A percentile compares a stretch with the other conserved stretches of the same genome.
phyloP scores from a whole-genome alignment of 2,329 filamentous ascomycete species.

The Diaporthe sp. region DNA sequence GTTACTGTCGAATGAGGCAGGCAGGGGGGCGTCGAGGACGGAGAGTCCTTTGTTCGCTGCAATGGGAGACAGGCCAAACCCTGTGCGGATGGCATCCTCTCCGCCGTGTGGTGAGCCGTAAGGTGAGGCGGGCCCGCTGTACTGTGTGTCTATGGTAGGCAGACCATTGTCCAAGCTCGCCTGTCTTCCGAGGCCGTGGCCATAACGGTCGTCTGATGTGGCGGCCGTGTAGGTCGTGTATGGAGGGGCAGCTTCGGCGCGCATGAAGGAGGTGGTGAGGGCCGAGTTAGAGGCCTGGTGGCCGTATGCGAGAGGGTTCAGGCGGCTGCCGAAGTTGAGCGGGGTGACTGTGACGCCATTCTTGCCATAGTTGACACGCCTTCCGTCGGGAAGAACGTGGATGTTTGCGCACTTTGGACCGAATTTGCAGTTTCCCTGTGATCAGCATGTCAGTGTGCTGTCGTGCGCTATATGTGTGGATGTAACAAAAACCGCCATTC shows the following conservation, averaged over 20 bases:
- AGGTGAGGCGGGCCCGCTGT: slow-evolving; percentile 67
- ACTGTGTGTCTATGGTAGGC: slow-evolving; percentile 71
- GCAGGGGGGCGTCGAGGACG: slow-evolving; percentile 92
- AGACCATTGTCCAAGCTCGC: slow-evolving; percentile 69
- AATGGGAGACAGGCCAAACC: slow-evolving; percentile 84
- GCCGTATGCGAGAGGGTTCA: slow-evolving; percentile 74
- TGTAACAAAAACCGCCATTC: neutral
- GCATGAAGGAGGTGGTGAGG: slow-evolving; percentile 81
- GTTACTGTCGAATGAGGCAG: slow-evolving; percentile 96
- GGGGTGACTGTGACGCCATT: slow-evolving; percentile 75
- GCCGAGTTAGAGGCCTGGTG: slow-evolving; percentile 77
- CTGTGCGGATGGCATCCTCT: slow-evolving; percentile 68
- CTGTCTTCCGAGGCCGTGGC: slow-evolving; percentile 61
- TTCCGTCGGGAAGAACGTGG: slow-evolving; percentile 93
- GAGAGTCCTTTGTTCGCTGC: slow-evolving; percentile 79
- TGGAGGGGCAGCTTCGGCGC: slow-evolving; percentile 66
- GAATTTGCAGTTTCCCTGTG: slow-evolving; percentile 97
- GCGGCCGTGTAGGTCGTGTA: slow-evolving; percentile 64
- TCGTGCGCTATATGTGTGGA: neutral
- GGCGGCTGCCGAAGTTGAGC: slow-evolving; percentile 75
- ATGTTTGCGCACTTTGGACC: slow-evolving; percentile 97
- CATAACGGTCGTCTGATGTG: slow-evolving; percentile 58
- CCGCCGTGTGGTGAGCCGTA: slow-evolving; percentile 90
- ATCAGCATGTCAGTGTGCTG: slow-evolving; percentile 36
- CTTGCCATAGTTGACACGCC: slow-evolving; percentile 86